A percentile compares a stretch with the other conserved stretches of the same genome.
phyloP scores from a whole-genome alignment of 305 asterid species.

The Solanum hybrid region DNA sequence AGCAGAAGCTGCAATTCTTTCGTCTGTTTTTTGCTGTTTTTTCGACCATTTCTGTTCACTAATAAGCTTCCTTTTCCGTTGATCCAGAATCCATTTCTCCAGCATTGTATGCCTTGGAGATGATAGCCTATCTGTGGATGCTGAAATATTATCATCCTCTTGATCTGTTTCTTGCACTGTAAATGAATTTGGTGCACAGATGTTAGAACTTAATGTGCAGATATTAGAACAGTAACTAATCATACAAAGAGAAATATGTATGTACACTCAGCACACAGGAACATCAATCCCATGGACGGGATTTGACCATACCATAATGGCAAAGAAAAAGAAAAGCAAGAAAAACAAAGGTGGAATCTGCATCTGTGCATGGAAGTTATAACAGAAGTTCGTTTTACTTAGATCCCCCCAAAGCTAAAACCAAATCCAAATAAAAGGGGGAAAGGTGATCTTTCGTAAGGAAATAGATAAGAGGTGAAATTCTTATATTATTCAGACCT shows the following conservation, averaged over 20 bases:
- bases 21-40: conserved; percentile 71
- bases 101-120: conserved; percentile 73
- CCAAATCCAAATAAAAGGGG: background rate
- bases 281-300: background rate
- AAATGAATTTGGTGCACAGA: conserved; percentile 7
- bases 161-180: conserved; percentile 44
- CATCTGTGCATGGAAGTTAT: background rate
- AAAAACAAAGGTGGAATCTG: background rate
- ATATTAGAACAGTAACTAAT: background rate
- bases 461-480: background rate
- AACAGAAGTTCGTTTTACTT: background rate
- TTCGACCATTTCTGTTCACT: conserved; percentile 59
- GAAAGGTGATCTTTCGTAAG: background rate
- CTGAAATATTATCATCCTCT: conserved; percentile 54
- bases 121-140: conserved; percentile 43
- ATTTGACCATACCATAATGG: background rate
- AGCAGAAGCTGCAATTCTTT: conserved; percentile 63
- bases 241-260: background rate
- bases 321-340: background rate
- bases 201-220: background rate
- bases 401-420: background rate
- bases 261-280: background rate
- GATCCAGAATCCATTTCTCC: conserved; percentile 74
- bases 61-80: conserved; percentile 55
- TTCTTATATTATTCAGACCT: conserved; percentile 34